Percentiles rank a stretch among this genome's conserved stretches.
These are phyloP conservation scores for Sarcocystis neurona DNA, from an alignment of 169 alveolate species.

Conservation along the genomic window DNA sequence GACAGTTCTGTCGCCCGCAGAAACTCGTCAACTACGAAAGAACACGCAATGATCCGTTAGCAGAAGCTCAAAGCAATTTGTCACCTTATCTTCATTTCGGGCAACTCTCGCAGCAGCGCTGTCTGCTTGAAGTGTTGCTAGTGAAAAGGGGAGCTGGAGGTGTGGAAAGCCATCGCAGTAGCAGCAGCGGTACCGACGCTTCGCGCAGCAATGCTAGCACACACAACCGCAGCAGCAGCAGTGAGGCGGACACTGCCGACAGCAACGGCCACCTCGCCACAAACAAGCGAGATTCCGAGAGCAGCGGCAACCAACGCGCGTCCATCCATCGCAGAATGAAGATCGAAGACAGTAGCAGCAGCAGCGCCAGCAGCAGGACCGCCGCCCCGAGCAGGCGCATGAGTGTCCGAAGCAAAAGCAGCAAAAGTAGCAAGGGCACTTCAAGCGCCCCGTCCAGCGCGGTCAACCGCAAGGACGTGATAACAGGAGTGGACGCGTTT, in stretches of 20 bases:
- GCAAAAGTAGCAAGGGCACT: no score
- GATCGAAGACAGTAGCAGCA: not conserved
- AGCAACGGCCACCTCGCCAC: no score
- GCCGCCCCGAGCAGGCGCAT: no score
- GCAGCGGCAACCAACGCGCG: no score
- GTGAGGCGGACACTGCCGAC: no score
- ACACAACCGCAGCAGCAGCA: no score
- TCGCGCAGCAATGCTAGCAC: no score
- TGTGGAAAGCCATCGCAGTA: not conserved
- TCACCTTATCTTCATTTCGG: constrained; percentile 73
- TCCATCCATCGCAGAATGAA: no score
- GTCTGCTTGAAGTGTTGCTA: constrained; percentile 59
- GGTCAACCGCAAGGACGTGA: not conserved
- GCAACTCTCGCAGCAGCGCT: constrained; percentile 67
- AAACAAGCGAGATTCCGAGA: no score
- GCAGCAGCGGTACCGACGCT: not conserved
- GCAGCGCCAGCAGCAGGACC: constrained; percentile 9
- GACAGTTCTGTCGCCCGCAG: constrained; percentile 1
- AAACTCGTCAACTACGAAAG: constrained; percentile 5
- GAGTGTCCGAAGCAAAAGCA: no score
- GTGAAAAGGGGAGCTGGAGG: not conserved
- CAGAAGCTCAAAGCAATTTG: constrained; percentile 56
- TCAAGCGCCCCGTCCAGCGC: not conserved
- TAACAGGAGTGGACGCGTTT: constrained; percentile 43
- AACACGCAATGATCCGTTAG: constrained; percentile 45